phyloP scores from a whole-genome alignment of 495 filamentous ascomycete species.

The Aspergillus cristatus region DNA sequence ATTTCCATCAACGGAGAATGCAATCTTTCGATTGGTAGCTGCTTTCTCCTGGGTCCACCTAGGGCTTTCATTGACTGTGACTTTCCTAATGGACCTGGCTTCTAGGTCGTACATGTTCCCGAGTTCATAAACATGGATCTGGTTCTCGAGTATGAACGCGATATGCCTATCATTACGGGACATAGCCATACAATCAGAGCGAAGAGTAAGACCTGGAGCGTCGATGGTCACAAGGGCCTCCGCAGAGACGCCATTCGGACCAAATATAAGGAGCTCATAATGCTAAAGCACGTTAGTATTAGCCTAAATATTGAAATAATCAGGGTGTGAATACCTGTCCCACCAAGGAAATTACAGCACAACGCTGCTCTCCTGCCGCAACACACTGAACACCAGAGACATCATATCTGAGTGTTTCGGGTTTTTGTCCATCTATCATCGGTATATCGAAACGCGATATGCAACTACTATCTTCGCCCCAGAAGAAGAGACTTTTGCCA shows the following conservation, averaged over 20 bases:
- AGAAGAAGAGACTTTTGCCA: slow-evolving; percentile 14
- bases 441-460: slow-evolving; percentile 13
- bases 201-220: slow-evolving; percentile 5
- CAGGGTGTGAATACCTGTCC: slow-evolving; percentile 11
- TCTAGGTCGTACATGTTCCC: slow-evolving; percentile 12
- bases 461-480: slow-evolving; percentile 14
- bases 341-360: slow-evolving; percentile 13
- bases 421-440: slow-evolving; percentile 5
- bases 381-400: slow-evolving; percentile 15
- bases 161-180: slow-evolving; percentile 19
- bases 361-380: slow-evolving; percentile 14
- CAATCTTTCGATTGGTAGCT: slow-evolving; percentile 12
- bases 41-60: not conserved
- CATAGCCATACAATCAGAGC: slow-evolving; percentile 15
- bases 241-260: slow-evolving; percentile 4
- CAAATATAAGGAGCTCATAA: slow-evolving; percentile 17
- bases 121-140: slow-evolving; percentile 5
- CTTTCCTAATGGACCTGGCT: slow-evolving; percentile 6
- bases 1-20: slow-evolving; percentile 15
- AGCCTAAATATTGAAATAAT: not conserved
- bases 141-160: slow-evolving; percentile 15
- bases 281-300: slow-evolving; percentile 10
- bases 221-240: slow-evolving; percentile 13
- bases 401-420: slow-evolving; percentile 12
- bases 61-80: slow-evolving; percentile 5